Evolutionary conservation across 129 eudicot species (phyloP), one percentile per base, ranked within the genome.

Genomic region (Saussurea involucrata): DNA sequence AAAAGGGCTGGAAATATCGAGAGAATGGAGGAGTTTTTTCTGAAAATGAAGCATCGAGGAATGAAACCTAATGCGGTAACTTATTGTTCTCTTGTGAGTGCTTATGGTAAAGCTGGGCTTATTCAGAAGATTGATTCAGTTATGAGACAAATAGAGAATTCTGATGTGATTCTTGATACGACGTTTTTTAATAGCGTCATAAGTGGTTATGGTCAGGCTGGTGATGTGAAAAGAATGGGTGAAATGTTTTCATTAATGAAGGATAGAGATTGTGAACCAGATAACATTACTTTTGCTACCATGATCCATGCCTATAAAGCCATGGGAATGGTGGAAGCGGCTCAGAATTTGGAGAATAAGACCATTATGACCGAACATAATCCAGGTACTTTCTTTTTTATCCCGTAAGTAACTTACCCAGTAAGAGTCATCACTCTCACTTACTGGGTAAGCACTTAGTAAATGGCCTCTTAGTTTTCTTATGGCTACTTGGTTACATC

Each of bases 1-100:
- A 89, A 88, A 66, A 84, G 78, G 69, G 87, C 79, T 22, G 92
- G 91, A 15, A 40, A 83, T 44, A 80, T 89, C 15, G 84, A 88
- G 77, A 88, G 77, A 77, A 92, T 95, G 97, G 95, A 86, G 31
- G 95, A 90, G 32, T 72, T 85, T 46, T 95, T 95, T 75, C 66
- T 89, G 83, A 85, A 83, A 68, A 89, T 92, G 99, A 95, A 95
- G 82, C 97, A 88, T 85, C 84, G 68, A 78, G 99, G 99, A 70
- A 67, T 88, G 86, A 95, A 86, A 84, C 99, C 97, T 64, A 95
- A 88, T 80, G 85, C 97, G 5, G 75, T 89, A 63, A 95, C 97
- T 28, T 95, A 92, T 34, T 89, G 95, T 83, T 83, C 91, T 36
- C 97, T 92, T 70, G 89, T 91, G 55, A 83, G 87, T 73, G 97